Evolutionary conservation across 768 basidiomycete species (phyloP).

Genomic region (Boletus rubescentipes): DNA sequence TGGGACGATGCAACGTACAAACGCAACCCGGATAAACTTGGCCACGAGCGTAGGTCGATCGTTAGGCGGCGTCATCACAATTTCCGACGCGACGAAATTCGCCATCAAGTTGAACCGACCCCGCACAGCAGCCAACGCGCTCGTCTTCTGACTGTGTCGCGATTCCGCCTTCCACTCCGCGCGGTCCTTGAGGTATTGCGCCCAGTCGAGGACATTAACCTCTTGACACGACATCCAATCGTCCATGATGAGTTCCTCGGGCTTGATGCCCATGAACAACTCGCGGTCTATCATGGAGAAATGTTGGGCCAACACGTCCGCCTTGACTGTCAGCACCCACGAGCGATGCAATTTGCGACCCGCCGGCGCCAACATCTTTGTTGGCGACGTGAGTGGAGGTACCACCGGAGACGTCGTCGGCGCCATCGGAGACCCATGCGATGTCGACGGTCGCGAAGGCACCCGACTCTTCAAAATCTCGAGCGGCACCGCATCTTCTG

Average conservation of each 20-base stretch:
- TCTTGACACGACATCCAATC: conserved; percentile 65
- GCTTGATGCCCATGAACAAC: conserved; percentile 78
- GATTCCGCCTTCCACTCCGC: conserved; percentile 65
- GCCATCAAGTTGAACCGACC: conserved; percentile 84
- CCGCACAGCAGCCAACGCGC: conserved; percentile 69
- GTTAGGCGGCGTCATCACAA: conserved; percentile 67
- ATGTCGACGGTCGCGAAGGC: conserved; percentile 37
- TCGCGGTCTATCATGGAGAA: conserved; percentile 89
- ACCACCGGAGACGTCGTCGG: conserved; percentile 8
- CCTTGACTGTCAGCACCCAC: conserved; percentile 64
- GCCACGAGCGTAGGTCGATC: conserved; percentile 64
- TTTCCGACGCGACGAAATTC: conserved; percentile 78
- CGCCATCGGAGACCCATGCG: conserved; percentile 28
- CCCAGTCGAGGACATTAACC: conserved; percentile 79
- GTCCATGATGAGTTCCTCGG: conserved; percentile 81
- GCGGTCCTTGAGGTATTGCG: conserved; percentile 74
- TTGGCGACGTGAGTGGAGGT: conserved; percentile 27
- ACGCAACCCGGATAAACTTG: conserved; percentile 86
- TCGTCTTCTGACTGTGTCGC: conserved; percentile 58
- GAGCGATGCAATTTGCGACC: conserved; percentile 59
- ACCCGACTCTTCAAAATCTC: conserved; percentile 67
- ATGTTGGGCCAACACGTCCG: conserved; percentile 67
- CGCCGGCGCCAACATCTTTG: conserved; percentile 36
- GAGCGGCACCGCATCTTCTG: conserved; percentile 62
- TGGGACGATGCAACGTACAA: conserved; percentile 50